Percentiles rank a stretch among this genome's conserved stretches.
Conservation (phyloP, 2,329 filamentous ascomycete species). For the Aspergillus ochraceoroseus region DNA sequence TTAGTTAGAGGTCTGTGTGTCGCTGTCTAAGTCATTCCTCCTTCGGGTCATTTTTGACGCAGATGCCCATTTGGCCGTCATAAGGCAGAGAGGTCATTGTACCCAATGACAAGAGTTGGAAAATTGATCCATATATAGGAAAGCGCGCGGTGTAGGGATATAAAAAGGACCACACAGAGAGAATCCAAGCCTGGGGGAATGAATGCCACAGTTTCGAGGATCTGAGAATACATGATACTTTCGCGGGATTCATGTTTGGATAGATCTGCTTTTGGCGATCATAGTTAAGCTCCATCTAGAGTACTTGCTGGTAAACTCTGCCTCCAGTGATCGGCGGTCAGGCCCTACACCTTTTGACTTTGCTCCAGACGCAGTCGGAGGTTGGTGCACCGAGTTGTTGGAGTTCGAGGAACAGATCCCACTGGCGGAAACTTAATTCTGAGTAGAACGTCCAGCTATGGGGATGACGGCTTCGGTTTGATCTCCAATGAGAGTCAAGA, state of each 20-base stretch:
- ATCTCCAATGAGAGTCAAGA: background rate
- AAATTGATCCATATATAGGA: background rate
- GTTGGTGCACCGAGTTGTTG: slow-evolving; percentile 7
- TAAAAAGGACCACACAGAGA: too few species aligned
- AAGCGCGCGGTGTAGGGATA: too few species aligned
- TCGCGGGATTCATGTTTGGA: background rate
- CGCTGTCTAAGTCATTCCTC: slow-evolving; percentile 3
- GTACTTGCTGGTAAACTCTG: slow-evolving; percentile 4
- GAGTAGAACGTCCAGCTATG: slow-evolving; percentile 3
- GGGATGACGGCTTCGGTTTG: background rate
- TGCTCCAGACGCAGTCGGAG: slow-evolving; percentile 7
- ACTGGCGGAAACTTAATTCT: slow-evolving; percentile 15
- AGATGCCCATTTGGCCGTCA: slow-evolving; percentile 4
- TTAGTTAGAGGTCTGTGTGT: slow-evolving; percentile 13
- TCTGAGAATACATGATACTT: background rate
- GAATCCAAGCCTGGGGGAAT: background rate
- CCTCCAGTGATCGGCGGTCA: slow-evolving; percentile 14
- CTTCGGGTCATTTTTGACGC: slow-evolving; percentile 8
- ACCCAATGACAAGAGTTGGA: slow-evolving; percentile 2
- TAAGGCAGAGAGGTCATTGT: background rate
- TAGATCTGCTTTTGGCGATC: background rate
- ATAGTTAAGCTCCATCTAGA: background rate
- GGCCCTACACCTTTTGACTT: slow-evolving; percentile 1
- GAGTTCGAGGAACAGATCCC: slow-evolving; percentile 12
- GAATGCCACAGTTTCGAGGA: background rate